phyloP scores from a whole-genome alignment of 75 land plant species.

The Pinus albicaulis region DNA sequence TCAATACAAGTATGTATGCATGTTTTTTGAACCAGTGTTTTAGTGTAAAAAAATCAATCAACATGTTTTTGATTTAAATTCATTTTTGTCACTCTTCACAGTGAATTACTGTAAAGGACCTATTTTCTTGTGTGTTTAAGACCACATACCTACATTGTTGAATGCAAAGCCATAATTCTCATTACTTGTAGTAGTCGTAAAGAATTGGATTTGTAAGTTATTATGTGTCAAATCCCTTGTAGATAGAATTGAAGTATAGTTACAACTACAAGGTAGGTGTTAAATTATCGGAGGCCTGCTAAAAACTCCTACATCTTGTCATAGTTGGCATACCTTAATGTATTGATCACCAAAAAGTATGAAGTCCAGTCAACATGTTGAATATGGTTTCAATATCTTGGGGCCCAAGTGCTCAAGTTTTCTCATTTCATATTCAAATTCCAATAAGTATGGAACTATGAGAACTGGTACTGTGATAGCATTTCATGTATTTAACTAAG shows the following conservation, averaged over 20 bases:
- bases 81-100: not conserved
- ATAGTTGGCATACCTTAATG: no score
- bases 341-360: no score
- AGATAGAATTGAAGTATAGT: not conserved
- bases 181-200: not conserved
- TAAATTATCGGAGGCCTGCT: no score
- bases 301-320: no score
- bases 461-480: no score
- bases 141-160: not conserved
- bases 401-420: no score
- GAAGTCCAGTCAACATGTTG: no score
- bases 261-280: no score
- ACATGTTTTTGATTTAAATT: not conserved
- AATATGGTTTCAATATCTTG: no score
- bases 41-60: not conserved
- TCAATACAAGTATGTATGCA: conserved; percentile 63
- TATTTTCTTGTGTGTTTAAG: not conserved
- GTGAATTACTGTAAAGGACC: not conserved
- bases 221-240: not conserved
- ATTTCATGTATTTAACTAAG: no score
- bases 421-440: no score
- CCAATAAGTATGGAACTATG: no score
- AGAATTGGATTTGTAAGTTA: not conserved
- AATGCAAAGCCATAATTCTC: not conserved
- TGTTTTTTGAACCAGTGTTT: not conserved